Percentiles rank a stretch among this genome's conserved stretches.
phyloP scores from a whole-genome alignment of 2,329 filamentous ascomycete genomes.

The Aureobasidium sp. region DNA sequence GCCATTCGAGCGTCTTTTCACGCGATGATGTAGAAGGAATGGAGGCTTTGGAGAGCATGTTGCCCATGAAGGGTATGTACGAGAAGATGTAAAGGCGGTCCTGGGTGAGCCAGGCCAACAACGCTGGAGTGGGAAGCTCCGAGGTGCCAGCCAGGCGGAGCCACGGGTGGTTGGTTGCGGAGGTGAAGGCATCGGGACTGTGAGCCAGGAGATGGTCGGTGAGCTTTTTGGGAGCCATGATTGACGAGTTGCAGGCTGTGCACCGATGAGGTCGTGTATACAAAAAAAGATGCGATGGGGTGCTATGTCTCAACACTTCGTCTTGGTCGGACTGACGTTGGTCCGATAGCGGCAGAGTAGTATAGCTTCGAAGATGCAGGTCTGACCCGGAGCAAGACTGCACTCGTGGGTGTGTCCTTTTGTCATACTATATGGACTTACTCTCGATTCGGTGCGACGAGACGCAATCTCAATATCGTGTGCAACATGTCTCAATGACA shows the following conservation, averaged over 20 bases:
- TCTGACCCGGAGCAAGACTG: neutral
- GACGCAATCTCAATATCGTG: neutral
- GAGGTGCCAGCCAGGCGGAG: constrained; percentile 58
- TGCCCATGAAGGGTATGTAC: constrained; percentile 61
- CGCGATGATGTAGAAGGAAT: constrained; percentile 41
- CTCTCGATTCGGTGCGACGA: neutral
- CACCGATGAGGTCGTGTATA: neutral
- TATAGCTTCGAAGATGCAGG: neutral
- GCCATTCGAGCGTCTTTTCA: constrained; percentile 46
- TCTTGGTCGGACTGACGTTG: neutral
- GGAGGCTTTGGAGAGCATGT: constrained; percentile 54
- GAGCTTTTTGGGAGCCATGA: constrained; percentile 6
- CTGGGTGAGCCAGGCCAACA: constrained; percentile 64
- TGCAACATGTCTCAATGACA: neutral
- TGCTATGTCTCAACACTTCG: neutral
- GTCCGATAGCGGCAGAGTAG: neutral
- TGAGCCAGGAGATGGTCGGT: constrained; percentile 12
- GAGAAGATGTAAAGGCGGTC: constrained; percentile 65
- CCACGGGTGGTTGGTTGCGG: constrained; percentile 61
- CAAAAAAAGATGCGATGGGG: neutral
- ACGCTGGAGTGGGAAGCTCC: constrained; percentile 47
- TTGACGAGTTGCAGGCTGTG: neutral
- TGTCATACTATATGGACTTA: neutral
- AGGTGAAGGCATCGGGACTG: constrained; percentile 35
- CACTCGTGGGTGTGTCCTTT: neutral